These are phyloP conservation scores for Rhynchospora pubera DNA, from an alignment of 176 grass and related monocot genomes.

Conservation along the genomic window DNA sequence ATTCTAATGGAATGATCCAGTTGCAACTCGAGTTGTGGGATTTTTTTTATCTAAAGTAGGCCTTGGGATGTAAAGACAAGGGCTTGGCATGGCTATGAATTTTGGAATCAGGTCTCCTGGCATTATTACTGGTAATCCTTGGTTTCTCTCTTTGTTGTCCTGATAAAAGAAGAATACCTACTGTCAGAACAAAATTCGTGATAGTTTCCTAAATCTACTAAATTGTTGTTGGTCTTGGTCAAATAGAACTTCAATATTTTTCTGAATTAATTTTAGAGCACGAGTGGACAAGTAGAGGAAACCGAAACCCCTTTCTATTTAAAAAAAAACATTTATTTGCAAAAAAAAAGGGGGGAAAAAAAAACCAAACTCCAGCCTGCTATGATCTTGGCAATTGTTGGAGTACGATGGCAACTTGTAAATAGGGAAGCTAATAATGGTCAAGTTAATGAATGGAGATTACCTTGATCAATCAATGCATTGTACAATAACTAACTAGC, in stretches of 20 bases:
- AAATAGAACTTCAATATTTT: background rate
- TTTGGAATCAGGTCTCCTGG: conserved; percentile 69
- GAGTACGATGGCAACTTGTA: background rate
- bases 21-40: background rate
- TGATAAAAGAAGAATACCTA: conserved; percentile 19
- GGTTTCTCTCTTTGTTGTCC: conserved; percentile 35
- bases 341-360: background rate
- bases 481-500: background rate
- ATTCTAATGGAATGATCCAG: background rate
- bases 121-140: conserved; percentile 78
- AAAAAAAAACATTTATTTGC: background rate
- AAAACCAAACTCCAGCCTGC: no score
- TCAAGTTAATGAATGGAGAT: background rate
- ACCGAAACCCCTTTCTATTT: background rate
- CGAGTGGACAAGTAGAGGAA: background rate
- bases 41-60: conserved; percentile 9
- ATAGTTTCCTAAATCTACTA: background rate
- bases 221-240: background rate
- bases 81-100: conserved; percentile 81
- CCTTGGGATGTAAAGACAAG: conserved; percentile 18
- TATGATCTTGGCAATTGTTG: background rate
- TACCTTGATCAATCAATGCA: background rate
- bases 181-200: background rate
- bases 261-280: background rate
- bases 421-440: background rate